Percentiles rank a stretch among this genome's conserved stretches.
Evolutionary conservation across 306 rosid genomes (phyloP).

Genomic region (Chamaecrista fasciculata): DNA sequence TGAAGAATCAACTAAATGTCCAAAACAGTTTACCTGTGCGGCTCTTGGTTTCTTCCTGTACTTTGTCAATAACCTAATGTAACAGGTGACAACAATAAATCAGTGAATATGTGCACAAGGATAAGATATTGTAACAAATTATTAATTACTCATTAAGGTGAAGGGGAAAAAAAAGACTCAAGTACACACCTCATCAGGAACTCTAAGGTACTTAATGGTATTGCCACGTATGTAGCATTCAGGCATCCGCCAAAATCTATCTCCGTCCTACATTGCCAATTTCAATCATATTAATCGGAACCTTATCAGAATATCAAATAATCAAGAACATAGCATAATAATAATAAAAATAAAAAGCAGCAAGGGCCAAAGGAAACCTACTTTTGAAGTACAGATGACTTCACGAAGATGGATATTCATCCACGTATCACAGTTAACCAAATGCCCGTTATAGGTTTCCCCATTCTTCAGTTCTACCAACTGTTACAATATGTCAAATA

Average conservation of each 20-base stretch:
- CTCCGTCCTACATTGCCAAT: constrained; percentile 76
- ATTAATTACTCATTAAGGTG: too few species aligned
- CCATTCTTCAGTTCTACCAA: constrained; percentile 95
- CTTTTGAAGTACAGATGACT: constrained; percentile 96
- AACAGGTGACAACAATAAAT: constrained; percentile 24
- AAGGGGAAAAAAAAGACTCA: too few species aligned
- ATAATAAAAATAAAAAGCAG: background rate
- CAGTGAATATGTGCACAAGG: constrained; percentile 8
- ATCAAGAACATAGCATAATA: background rate
- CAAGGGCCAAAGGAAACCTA: constrained; percentile 23
- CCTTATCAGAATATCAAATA: background rate
- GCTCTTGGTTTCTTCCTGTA: constrained; percentile 97
- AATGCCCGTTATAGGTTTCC: constrained; percentile 97
- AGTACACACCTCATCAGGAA: constrained; percentile 88
- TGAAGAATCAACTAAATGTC: constrained; percentile 9
- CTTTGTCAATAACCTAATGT: constrained; percentile 91
- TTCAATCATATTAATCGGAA: background rate
- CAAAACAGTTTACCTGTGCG: constrained; percentile 58
- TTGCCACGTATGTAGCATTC: constrained; percentile 97
- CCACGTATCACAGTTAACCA: constrained; percentile 99
- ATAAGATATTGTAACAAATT: background rate
- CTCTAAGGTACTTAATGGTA: constrained; percentile 93
- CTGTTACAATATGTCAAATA: constrained; percentile 45
- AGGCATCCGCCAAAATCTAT: constrained; percentile 99
- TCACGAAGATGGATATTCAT: constrained; percentile 99